Conservation (phyloP, 1,284 basidiomycete genomes). For the Ceratobasidium sp. region DNA sequence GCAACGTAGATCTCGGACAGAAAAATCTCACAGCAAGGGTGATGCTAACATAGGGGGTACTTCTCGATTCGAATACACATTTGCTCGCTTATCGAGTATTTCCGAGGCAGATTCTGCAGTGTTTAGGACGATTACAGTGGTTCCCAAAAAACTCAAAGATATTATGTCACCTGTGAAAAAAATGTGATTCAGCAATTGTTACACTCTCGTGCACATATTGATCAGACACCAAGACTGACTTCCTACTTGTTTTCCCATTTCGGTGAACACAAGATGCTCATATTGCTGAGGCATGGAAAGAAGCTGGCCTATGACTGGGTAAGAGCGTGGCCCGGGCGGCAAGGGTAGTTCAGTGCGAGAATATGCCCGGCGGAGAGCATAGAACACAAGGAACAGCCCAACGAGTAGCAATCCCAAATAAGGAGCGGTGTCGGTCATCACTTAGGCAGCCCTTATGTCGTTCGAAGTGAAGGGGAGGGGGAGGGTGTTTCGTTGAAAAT, state of each 20-base stretch:
- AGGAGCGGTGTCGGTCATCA: not conserved
- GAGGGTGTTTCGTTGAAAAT: not conserved
- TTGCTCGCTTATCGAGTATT: conserved; percentile 23
- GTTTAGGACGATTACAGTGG: conserved; percentile 24
- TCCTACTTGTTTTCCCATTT: not conserved
- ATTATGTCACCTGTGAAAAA: conserved; percentile 36
- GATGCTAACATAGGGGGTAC: conserved; percentile 3
- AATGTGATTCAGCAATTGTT: not conserved
- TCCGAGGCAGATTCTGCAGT: conserved; percentile 10
- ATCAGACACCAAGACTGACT: not conserved
- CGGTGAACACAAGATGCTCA: not conserved
- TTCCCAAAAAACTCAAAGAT: conserved; percentile 27
- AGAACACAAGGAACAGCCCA: not conserved
- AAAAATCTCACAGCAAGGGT: not conserved
- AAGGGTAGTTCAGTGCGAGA: not conserved
- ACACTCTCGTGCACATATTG: not conserved
- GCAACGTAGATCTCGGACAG: not conserved
- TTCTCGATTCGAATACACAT: conserved; percentile 2
- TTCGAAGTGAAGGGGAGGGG: not conserved
- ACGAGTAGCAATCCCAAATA: not conserved
- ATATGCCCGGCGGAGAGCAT: not conserved
- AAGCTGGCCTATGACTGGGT: conserved; percentile 9
- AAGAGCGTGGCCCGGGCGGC: conserved; percentile 7
- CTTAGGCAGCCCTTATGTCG: too few relatives aligned
- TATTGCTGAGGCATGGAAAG: conserved; percentile 6